Conservation (phyloP, 805 yeast genomes). For the Priceomyces fermenticarens region DNA sequence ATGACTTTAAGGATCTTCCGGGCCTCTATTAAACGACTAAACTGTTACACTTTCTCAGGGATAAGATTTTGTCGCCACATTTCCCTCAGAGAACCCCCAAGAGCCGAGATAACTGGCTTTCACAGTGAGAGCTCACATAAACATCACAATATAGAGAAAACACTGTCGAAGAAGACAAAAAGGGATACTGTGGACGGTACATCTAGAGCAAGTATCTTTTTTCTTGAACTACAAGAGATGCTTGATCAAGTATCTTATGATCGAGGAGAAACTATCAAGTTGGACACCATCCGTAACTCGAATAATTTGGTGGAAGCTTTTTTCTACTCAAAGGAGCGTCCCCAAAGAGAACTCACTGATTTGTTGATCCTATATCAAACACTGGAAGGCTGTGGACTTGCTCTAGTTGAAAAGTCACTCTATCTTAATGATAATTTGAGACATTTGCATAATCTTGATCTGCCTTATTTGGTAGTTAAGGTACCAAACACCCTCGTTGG, state of each 20-base stretch:
- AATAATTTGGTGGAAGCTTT: constrained; percentile 20
- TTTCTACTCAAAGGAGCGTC: constrained; percentile 20
- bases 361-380: constrained; percentile 26
- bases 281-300: constrained; percentile 16
- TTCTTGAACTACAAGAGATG: constrained; percentile 23
- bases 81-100: too few species aligned
- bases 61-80: too few species aligned
- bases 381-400: constrained; percentile 37
- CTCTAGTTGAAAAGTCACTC: constrained; percentile 20
- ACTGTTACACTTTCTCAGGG: too few species aligned
- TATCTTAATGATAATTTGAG: constrained; percentile 14
- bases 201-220: constrained; percentile 20
- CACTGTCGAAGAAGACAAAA: constrained; percentile 20
- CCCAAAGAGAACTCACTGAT: constrained; percentile 7
- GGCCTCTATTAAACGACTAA: too few species aligned
- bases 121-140: too few species aligned
- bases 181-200: constrained; percentile 29
- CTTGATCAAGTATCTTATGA: constrained; percentile 9
- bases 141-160: too few species aligned
- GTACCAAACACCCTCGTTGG: constrained; percentile 41
- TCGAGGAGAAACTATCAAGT: background rate
- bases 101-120: too few species aligned
- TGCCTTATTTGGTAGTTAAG: constrained; percentile 20
- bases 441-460: constrained; percentile 11
- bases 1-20: too few species aligned